Evolutionary conservation across 140 eudicot species (phyloP).

Genomic region (Bidens hawaiensis): DNA sequence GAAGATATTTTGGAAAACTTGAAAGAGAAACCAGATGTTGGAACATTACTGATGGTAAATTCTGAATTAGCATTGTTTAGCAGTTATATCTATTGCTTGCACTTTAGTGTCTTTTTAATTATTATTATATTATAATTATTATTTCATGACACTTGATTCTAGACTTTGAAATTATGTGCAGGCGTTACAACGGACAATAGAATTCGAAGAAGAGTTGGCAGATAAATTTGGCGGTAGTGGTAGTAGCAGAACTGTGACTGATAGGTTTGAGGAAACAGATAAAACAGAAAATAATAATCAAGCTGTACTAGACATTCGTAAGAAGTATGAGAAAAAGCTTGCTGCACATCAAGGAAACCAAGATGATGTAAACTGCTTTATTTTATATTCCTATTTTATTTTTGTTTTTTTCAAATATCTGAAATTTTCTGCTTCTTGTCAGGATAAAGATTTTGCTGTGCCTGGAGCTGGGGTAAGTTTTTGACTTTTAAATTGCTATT

Average conservation of each 20-base stretch:
- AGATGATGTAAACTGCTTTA: conserved; percentile 43
- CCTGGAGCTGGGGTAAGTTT: conserved; percentile 95
- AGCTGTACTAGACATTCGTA: conserved; percentile 70
- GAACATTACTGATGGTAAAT: conserved; percentile 65
- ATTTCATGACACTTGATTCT: conserved; percentile 11
- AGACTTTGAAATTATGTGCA: conserved; percentile 21
- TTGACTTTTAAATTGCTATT: neutral
- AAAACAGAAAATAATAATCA: conserved; percentile 45
- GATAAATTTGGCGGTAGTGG: conserved; percentile 93
- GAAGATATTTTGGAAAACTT: conserved; percentile 79
- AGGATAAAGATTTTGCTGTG: conserved; percentile 79
- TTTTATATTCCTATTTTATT: neutral
- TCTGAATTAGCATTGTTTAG: conserved; percentile 10
- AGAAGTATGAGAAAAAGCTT: conserved; percentile 92
- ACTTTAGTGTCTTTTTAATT: neutral
- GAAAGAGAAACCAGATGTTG: conserved; percentile 94
- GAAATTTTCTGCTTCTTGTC: conserved; percentile 18
- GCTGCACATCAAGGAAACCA: conserved; percentile 75
- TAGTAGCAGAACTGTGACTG: conserved; percentile 48
- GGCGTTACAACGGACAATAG: conserved; percentile 93
- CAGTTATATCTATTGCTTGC: conserved; percentile 6
- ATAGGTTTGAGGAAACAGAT: conserved; percentile 58
- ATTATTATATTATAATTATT: too few species aligned
- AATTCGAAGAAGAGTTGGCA: conserved; percentile 95
- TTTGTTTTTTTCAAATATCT: neutral